Evolutionary conservation across 129 eudicot genomes (phyloP).

Genomic region (Arctium minus): DNA sequence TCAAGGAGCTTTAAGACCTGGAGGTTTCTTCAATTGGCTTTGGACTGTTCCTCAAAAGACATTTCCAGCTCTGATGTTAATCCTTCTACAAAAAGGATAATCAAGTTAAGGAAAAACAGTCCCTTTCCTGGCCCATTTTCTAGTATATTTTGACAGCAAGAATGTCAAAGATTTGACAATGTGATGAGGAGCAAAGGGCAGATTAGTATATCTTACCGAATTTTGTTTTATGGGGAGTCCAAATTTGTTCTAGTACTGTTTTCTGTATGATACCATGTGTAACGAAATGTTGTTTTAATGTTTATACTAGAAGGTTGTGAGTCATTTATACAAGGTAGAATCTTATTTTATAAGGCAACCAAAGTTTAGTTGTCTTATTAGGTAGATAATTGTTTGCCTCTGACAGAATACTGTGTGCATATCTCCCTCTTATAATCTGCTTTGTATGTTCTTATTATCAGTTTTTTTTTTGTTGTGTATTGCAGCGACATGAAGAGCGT

Average conservation of each 20-base stretch:
- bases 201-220: not conserved
- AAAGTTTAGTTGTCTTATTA: not conserved
- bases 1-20: not conserved
- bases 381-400: not conserved
- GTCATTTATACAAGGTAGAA: not conserved
- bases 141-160: not conserved
- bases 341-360: not conserved
- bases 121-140: not conserved
- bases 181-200: not conserved
- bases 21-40: not conserved
- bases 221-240: not conserved
- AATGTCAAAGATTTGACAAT: not conserved
- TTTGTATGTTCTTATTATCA: slow-evolving; percentile 12
- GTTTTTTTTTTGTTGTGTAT: not conserved
- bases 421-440: slow-evolving; percentile 1
- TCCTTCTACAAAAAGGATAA: not conserved
- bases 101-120: not conserved
- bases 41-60: not conserved
- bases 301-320: not conserved
- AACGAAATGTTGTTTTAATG: not conserved
- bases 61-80: not conserved
- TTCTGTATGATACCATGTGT: not conserved
- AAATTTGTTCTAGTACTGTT: not conserved
- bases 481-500: slow-evolving; percentile 89
- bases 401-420: not conserved